phyloP scores from a whole-genome alignment of 202 grass and related monocot genomes.

The Carex sylvatica region DNA sequence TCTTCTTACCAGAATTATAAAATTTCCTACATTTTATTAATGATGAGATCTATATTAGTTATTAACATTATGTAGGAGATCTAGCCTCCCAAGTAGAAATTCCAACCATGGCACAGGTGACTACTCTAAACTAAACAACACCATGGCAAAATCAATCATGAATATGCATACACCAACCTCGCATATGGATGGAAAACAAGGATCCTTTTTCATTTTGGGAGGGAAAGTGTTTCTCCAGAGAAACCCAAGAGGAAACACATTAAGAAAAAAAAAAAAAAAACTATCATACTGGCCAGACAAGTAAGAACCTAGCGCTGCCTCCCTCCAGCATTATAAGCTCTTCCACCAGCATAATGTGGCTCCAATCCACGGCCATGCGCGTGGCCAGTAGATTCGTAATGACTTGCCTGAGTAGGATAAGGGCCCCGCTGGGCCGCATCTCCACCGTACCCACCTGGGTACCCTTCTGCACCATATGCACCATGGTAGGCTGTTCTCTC shows the following conservation, averaged over 20 bases:
- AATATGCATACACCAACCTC: not conserved
- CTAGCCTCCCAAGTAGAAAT: not conserved
- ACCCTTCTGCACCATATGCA: slow-evolving; percentile 36
- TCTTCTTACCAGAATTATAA: not conserved
- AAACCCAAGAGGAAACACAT: not conserved
- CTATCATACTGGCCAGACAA: not conserved
- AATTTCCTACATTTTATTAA: not conserved
- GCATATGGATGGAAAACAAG: not conserved
- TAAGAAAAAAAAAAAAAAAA: not conserved
- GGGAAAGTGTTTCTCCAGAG: not conserved
- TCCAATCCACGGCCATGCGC: slow-evolving; percentile 35
- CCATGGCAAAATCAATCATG: not conserved
- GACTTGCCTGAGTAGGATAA: slow-evolving; percentile 45
- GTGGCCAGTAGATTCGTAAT: slow-evolving; percentile 46
- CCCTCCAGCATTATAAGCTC: slow-evolving; percentile 72
- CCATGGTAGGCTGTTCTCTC: not conserved
- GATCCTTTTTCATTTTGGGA: not conserved
- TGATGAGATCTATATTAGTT: not conserved
- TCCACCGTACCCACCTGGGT: not conserved
- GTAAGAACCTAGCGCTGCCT: slow-evolving; percentile 41
- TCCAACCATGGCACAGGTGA: not conserved
- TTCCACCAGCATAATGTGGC: slow-evolving; percentile 57
- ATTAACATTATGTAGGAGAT: not conserved
- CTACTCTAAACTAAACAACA: not conserved
- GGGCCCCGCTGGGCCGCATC: not conserved